Evolutionary conservation across 441 rosid genomes (phyloP), one percentile per base, ranked within the genome.

Genomic region (Pelargonium cotyledonis): DNA sequence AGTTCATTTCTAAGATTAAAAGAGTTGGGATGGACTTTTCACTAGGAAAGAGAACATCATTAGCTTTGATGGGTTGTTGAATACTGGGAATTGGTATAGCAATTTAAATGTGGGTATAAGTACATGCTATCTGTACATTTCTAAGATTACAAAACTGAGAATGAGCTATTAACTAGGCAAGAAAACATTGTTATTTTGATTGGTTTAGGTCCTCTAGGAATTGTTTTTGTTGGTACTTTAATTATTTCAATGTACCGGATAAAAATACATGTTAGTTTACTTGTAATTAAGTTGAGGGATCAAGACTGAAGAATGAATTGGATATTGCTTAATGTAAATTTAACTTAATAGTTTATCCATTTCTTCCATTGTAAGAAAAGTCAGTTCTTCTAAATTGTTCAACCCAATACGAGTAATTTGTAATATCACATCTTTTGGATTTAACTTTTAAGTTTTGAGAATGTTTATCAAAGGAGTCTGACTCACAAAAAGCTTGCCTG

Each of bases 211-310:
- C 40, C 40, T 31, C 38, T 31, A 31, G 38, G 38, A 31, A 31
- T 31, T 53, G 60, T 18, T 23, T 78, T 65, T 10, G 63, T 63
- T 70, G n/a, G 3, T 53, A 31, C 70, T 69, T 63, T 55, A 67
- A 5, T 73, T 55, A 53, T 61, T 60, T 47, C 46, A 35, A 43
- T 16, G n/a, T 44, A 53, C 29, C 49, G 26, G 40, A 63, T 62
- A 31, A 18, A 51, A 18, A 35, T 35, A 35, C 7, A 51, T 73
- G 21, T 19, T 10, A 23, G 18, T 47, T 16, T 26, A 46, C 67
- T 15, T 7, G 26, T 12, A 21, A 46, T 61, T 1, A n/a, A 44
- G 12, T 14, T 7, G 41, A 16, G 60, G 55, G 29, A 29, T 64
- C 44, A 23, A 51, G 53, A 14, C 65, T 15, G 9, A 46, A 8